Percentiles rank a stretch among this genome's conserved stretches.
Evolutionary conservation across 768 basidiomycete genomes (phyloP).

Genomic region (Rhodotorula kratochvilovae): DNA sequence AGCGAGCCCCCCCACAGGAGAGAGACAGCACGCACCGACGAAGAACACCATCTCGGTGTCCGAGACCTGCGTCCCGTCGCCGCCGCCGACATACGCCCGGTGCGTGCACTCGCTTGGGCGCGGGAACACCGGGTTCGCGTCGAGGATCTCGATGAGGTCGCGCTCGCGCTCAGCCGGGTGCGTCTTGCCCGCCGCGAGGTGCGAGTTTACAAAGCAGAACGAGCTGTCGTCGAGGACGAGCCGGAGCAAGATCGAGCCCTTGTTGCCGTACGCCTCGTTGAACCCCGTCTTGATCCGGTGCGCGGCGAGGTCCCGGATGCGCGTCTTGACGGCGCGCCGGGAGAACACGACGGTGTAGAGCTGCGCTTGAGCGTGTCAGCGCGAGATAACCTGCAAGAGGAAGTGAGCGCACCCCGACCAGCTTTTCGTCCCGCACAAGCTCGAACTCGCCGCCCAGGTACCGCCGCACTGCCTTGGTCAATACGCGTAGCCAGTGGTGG

Average conservation of each 20-base stretch:
- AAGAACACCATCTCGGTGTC: constrained; percentile 93
- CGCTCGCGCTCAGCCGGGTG: constrained; percentile 59
- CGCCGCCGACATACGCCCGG: constrained; percentile 69
- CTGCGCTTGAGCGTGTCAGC: not conserved
- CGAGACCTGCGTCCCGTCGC: constrained; percentile 84
- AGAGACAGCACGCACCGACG: constrained; percentile 2
- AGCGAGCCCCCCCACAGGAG: accelerated
- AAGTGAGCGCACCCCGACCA: constrained; percentile 60
- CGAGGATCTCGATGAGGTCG: constrained; percentile 79
- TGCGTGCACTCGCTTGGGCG: not conserved
- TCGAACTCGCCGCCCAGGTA: constrained; percentile 71
- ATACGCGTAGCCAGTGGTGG: constrained; percentile 76
- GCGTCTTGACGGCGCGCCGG: constrained; percentile 43
- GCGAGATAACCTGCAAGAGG: accelerated
- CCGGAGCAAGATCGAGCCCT: constrained; percentile 49
- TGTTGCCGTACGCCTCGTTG: constrained; percentile 87
- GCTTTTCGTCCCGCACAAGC: constrained; percentile 73
- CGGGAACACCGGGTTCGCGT: constrained; percentile 55
- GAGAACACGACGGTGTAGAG: constrained; percentile 69
- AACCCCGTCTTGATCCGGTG: constrained; percentile 83
- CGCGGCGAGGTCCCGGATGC: constrained; percentile 66
- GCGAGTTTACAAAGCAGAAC: constrained; percentile 90
- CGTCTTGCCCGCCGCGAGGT: constrained; percentile 61
- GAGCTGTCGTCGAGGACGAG: constrained; percentile 87
- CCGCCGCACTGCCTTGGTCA: constrained; percentile 64